A percentile compares a stretch with the other conserved stretches of the same genome.
Evolutionary conservation across 2,329 filamentous ascomycete species (phyloP).

Genomic region (Fusarium austroafricanum): DNA sequence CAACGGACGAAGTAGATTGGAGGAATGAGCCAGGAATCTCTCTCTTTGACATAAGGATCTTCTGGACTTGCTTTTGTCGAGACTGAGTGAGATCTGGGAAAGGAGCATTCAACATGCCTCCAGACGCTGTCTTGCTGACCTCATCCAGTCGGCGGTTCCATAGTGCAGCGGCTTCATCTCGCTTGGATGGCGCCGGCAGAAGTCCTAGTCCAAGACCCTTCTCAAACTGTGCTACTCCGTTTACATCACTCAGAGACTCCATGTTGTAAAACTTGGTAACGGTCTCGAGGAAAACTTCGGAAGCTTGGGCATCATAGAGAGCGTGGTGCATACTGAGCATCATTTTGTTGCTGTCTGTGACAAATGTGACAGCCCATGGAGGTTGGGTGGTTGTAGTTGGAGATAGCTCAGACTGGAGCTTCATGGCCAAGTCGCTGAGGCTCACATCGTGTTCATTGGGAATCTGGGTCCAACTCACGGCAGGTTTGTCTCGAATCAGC

Average conservation of each 20-base stretch:
- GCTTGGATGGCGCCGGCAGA: background rate
- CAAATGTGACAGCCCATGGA: constrained; percentile 18
- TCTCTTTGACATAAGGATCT: background rate
- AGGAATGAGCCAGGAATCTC: background rate
- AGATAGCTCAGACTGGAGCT: constrained; percentile 3
- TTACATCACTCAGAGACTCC: background rate
- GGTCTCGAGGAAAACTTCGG: background rate
- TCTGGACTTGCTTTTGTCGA: constrained; percentile 15
- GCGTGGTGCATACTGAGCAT: constrained; percentile 33
- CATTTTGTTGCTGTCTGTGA: background rate
- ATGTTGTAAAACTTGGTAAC: constrained; percentile 20
- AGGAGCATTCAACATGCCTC: constrained; percentile 1
- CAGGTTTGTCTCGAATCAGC: background rate
- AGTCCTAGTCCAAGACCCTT: constrained; percentile 1
- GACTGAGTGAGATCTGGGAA: constrained; percentile 20
- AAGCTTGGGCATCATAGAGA: constrained; percentile 8
- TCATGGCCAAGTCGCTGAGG: background rate
- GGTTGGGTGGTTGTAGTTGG: background rate
- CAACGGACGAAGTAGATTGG: rapidly evolving
- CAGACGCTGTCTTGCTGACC: background rate
- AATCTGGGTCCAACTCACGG: constrained; percentile 1
- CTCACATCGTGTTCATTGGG: background rate
- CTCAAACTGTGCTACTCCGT: background rate
- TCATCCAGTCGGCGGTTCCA: background rate
- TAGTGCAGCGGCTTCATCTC: background rate